Base-by-base conservation (phyloP, 2,329 filamentous ascomycete species). In the Aspergillus ochraceus region DNA sequence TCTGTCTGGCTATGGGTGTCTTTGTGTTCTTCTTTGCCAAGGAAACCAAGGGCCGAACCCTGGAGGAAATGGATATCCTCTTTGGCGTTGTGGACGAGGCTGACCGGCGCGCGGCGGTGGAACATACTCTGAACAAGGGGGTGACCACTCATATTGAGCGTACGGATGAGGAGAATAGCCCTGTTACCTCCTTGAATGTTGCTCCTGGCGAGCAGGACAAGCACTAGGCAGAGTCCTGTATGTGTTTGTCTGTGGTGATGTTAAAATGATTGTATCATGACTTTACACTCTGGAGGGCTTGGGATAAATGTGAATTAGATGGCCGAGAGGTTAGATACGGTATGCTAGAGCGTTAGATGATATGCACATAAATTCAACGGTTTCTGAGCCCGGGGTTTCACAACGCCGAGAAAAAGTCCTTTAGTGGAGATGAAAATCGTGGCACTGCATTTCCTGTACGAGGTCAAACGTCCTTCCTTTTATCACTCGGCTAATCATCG, bases 11-110 rank as follows among this genome's bases (percentile, higher is more conserved):
- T n/a, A 76, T 71, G 62, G 68, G 68, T 3, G n/a, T 71, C 9
- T 77, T 76, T 49, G 70, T 75, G 10, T 57, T 69, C 22, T 55
- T 77, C 14, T 74, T 71, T 57, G 60, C 80, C 30, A 77, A 77
- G 11, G 78, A 80, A 59, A 75, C 72, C 22, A 75, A 74, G 51
- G 73, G 72, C 3, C 67, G 71, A 47, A 73, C 70, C 14, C 64
- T 78, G 52, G 76, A 79, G 57, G 76, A 79, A 32, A 74, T 78
- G 68, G 75, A 80, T 47, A 49, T 70, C 26, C 59, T 72, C 1
- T 72, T 72, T 30, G 69, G 68, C 66, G 71, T 59, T 53, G 64
- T 71, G 26, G 60, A 70, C 45, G 69, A 66, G 36, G 58, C 58
- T 10, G 67, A 68, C 50, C 57, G 69, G 26, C 62, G 58, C 1